Percentiles rank a stretch among this genome's conserved stretches.
phyloP scores from a whole-genome alignment of 2,329 filamentous ascomycete species.

The Leptographium procerum region DNA sequence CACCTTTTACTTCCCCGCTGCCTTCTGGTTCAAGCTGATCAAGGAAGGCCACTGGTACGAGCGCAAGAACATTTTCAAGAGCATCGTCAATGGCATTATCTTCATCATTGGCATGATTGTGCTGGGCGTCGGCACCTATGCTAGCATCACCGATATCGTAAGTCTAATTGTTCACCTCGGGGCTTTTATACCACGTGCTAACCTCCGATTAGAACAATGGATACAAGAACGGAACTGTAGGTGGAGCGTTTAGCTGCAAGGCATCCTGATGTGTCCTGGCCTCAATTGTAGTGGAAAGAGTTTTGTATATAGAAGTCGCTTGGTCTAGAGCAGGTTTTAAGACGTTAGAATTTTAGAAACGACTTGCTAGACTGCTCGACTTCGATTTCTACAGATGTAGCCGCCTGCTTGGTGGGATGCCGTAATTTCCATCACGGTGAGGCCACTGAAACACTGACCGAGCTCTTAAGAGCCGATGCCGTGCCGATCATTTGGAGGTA shows the following conservation, averaged over 20 bases:
- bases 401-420: background rate
- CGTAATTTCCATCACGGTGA: background rate
- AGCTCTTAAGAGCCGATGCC: background rate
- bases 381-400: background rate
- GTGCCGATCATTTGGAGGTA: background rate
- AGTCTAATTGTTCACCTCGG: background rate
- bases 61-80: conserved; percentile 13
- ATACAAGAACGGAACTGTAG: background rate
- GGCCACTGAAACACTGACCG: background rate
- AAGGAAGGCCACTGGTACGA: conserved; percentile 19
- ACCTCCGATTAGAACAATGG: background rate
- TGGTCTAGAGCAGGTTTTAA: no score
- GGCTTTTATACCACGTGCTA: background rate
- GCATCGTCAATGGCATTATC: background rate
- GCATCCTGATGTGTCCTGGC: background rate
- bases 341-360: no score
- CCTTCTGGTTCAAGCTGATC: conserved; percentile 23
- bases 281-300: no score
- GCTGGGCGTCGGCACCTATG: conserved; percentile 7
- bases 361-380: background rate
- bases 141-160: conserved; percentile 8
- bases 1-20: conserved; percentile 22
- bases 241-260: background rate
- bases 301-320: no score
- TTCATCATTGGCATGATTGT: conserved; percentile 7